Percentiles rank a stretch among this genome's conserved stretches.
These are phyloP conservation scores for Teratosphaeria pseudoeucalypti DNA, from an alignment of 2,329 filamentous ascomycete genomes.

Conservation along the genomic window DNA sequence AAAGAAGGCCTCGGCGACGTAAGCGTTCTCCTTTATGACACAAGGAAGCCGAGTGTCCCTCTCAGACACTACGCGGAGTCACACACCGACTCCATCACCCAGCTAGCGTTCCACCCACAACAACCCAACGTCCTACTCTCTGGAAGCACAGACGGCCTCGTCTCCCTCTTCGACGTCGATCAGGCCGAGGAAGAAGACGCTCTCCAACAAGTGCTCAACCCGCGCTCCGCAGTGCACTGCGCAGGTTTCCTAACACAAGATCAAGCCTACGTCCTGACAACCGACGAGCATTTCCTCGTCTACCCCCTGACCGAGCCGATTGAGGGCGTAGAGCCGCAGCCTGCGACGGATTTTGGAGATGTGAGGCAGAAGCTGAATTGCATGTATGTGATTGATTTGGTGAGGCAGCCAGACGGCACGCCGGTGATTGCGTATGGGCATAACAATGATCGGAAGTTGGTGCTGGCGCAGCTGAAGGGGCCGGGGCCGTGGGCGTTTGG, in stretches of 20 bases:
- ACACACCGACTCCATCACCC: constrained; percentile 50
- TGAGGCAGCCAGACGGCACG: constrained; percentile 32
- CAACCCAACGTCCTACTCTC: constrained; percentile 56
- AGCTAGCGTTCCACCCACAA: constrained; percentile 36
- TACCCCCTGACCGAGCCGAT: constrained; percentile 59
- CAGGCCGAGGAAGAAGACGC: constrained; percentile 68
- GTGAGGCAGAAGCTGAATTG: constrained; percentile 54
- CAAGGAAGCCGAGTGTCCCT: constrained; percentile 28
- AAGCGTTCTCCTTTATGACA: constrained; percentile 30
- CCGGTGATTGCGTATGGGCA: constrained; percentile 23
- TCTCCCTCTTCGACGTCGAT: constrained; percentile 65
- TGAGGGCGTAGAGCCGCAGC: constrained; percentile 40
- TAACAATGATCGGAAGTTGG: constrained; percentile 18
- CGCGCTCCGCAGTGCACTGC: constrained; percentile 62
- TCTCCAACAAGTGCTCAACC: constrained; percentile 67
- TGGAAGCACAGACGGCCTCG: constrained; percentile 67
- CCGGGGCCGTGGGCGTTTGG: constrained; percentile 20
- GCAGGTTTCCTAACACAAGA: constrained; percentile 58
- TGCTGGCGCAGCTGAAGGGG: constrained; percentile 16
- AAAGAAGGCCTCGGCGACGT: constrained; percentile 30
- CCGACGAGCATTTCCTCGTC: constrained; percentile 67
- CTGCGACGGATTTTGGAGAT: constrained; percentile 55
- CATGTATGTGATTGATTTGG: constrained; percentile 63
- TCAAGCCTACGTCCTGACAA: constrained; percentile 62
- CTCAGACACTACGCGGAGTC: constrained; percentile 34